Percentiles rank a stretch among this genome's conserved stretches.
Conservation (phyloP, 495 filamentous ascomycete genomes). For the Lasiosphaeria ovina region DNA sequence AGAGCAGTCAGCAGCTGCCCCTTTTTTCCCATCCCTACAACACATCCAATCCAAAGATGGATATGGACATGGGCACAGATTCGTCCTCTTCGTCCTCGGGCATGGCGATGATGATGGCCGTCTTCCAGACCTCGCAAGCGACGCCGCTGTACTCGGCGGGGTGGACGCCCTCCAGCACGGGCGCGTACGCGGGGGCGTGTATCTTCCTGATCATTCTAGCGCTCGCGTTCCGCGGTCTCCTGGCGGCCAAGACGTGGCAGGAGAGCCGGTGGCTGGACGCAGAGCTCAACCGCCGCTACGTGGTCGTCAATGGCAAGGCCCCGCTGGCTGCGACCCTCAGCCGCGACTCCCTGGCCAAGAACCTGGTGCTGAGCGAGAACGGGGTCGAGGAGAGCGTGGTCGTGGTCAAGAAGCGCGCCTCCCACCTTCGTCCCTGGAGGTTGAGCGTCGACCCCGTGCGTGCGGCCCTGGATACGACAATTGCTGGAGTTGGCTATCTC, state of each 20-base stretch:
- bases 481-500: conserved; percentile 77
- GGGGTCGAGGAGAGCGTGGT: conserved; percentile 73
- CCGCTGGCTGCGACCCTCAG: conserved; percentile 54
- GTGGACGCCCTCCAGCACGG: conserved; percentile 69
- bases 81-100: conserved; percentile 6
- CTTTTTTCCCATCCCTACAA: no score
- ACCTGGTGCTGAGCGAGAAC: conserved; percentile 60
- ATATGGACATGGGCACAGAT: conserved; percentile 11
- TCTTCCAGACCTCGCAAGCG: conserved; percentile 63
- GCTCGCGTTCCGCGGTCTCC: conserved; percentile 61
- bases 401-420: conserved; percentile 56
- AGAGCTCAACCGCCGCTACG: conserved; percentile 69
- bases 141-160: conserved; percentile 70
- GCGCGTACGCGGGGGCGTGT: conserved; percentile 78
- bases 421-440: conserved; percentile 65
- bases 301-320: conserved; percentile 66
- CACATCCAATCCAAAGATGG: background rate
- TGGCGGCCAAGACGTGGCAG: conserved; percentile 61
- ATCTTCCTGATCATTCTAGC: conserved; percentile 80
- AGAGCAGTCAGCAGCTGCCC: no score
- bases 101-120: conserved; percentile 43
- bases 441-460: conserved; percentile 75
- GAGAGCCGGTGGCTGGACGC: conserved; percentile 56
- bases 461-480: conserved; percentile 63
- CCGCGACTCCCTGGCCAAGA: conserved; percentile 52